Conservation (phyloP, 805 yeast genomes). For the Candida ulmi region DNA sequence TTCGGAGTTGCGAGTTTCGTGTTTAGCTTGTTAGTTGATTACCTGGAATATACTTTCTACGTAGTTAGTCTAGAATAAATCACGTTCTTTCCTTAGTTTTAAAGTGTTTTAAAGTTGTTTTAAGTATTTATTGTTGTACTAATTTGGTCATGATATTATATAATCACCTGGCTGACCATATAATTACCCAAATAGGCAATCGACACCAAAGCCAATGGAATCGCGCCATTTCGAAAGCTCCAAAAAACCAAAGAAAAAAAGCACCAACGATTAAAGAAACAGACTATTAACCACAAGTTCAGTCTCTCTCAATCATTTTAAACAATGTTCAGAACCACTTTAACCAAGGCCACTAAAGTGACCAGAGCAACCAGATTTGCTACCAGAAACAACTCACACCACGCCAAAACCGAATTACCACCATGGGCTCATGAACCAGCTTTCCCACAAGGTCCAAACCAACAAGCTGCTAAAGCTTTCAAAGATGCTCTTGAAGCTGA, state of each 20-base stretch:
- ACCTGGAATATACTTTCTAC: too few relatives aligned
- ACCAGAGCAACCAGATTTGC: conserved; percentile 13
- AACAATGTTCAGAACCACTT: conserved; percentile 39
- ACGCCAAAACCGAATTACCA: conserved; percentile 26
- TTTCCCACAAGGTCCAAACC: conserved; percentile 32
- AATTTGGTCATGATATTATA: too few relatives aligned
- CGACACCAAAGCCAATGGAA: conserved; percentile 15
- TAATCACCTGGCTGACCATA: neutral
- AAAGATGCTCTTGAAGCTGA: conserved; percentile 55
- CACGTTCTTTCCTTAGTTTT: too few relatives aligned
- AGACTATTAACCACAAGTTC: neutral
- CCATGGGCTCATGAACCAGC: conserved; percentile 42
- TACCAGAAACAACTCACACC: conserved; percentile 18
- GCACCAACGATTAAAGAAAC: conserved; percentile 4
- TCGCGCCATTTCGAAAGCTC: neutral
- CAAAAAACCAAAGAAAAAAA: conserved; percentile 7
- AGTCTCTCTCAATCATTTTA: too few relatives aligned
- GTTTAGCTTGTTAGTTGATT: too few relatives aligned
- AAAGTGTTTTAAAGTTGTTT: too few relatives aligned
- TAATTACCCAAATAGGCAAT: conserved; percentile 16
- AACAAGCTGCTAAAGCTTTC: conserved; percentile 60
- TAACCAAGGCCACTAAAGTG: conserved; percentile 25
- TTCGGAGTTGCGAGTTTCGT: too few relatives aligned
- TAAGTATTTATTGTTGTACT: too few relatives aligned
- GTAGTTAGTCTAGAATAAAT: too few relatives aligned